Percentiles rank a stretch among this genome's conserved stretches.
These are phyloP conservation scores for Mycosarcoma maydis DNA, from an alignment of 1,284 basidiomycete genomes.

Conservation along the genomic window DNA sequence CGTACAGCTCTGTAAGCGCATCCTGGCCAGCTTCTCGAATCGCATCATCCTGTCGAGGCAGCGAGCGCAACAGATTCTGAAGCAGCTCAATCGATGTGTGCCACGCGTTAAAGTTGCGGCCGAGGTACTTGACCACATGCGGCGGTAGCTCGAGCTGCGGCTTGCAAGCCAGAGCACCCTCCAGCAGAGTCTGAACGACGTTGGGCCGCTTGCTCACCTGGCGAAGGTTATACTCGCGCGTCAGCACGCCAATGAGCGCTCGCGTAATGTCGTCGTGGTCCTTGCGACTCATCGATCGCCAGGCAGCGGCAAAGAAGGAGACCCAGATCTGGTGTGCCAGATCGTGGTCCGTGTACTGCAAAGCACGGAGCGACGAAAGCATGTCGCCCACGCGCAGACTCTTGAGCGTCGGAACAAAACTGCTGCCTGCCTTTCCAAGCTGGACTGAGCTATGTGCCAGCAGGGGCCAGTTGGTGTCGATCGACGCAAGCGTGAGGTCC, in stretches of 20 bases:
- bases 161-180: conserved; percentile 82
- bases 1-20: conserved; percentile 92
- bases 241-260: conserved; percentile 87
- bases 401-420: conserved; percentile 42
- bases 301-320: conserved; percentile 87
- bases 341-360: conserved; percentile 82
- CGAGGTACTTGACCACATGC: conserved; percentile 93
- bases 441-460: conserved; percentile 29
- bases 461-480: conserved; percentile 54
- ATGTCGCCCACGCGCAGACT: conserved; percentile 49
- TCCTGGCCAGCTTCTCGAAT: conserved; percentile 87
- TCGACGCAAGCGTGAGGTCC: conserved; percentile 81
- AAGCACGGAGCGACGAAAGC: conserved; percentile 77
- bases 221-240: conserved; percentile 90
- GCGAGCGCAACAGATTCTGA: conserved; percentile 76
- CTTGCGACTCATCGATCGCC: conserved; percentile 83
- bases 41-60: conserved; percentile 76
- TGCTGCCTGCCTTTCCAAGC: conserved; percentile 40
- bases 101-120: conserved; percentile 96
- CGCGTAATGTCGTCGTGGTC: conserved; percentile 90
- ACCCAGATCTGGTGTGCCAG: conserved; percentile 87
- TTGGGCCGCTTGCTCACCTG: conserved; percentile 93
- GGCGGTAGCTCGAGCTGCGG: conserved; percentile 90
- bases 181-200: conserved; percentile 88
- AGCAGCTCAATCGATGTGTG: conserved; percentile 89